phyloP scores from a whole-genome alignment of 352 stramenopile species.

The Phytophthora citricola region DNA sequence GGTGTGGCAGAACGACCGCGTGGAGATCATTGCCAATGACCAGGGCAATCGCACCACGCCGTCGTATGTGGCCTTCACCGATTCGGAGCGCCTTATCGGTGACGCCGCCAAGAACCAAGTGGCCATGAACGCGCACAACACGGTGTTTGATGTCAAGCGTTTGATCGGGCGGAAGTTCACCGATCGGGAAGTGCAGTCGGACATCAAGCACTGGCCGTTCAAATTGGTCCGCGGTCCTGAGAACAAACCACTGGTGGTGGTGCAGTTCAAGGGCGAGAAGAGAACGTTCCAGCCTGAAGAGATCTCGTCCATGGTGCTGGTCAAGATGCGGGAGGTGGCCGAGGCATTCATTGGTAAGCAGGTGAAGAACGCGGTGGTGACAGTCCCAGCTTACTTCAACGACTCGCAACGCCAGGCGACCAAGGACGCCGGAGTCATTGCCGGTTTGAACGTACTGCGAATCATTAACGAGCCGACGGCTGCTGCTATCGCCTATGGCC shows the following conservation, averaged over 20 bases:
- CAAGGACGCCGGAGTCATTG: conserved; percentile 92
- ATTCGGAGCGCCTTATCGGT: conserved; percentile 94
- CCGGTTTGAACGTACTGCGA: conserved; percentile 93
- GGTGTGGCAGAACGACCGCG: conserved; percentile 97
- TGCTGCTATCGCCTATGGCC: conserved; percentile 90
- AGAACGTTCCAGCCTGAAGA: conserved; percentile 87
- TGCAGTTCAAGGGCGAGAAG: conserved; percentile 75
- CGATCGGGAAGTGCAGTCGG: conserved; percentile 90
- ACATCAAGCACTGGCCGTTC: conserved; percentile 80
- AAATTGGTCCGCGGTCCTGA: conserved; percentile 61
- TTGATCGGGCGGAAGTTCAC: conserved; percentile 95
- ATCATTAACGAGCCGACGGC: conserved; percentile 98
- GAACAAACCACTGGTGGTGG: conserved; percentile 72
- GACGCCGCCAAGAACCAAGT: conserved; percentile 95
- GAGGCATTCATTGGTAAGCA: conserved; percentile 74
- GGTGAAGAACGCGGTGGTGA: conserved; percentile 90
- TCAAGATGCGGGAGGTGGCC: conserved; percentile 76
- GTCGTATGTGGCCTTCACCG: conserved; percentile 96
- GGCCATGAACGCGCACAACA: conserved; percentile 95
- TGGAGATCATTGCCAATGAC: conserved; percentile 97
- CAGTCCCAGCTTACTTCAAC: conserved; percentile 98
- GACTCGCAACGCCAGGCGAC: conserved; percentile 95
- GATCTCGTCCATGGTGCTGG: conserved; percentile 81
- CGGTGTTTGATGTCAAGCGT: conserved; percentile 97
- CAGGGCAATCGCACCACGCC: conserved; percentile 96